Evolutionary conservation across 495 filamentous ascomycete species (phyloP), one percentile per base, ranked within the genome.

Genomic region (Neurospora sp.): DNA sequence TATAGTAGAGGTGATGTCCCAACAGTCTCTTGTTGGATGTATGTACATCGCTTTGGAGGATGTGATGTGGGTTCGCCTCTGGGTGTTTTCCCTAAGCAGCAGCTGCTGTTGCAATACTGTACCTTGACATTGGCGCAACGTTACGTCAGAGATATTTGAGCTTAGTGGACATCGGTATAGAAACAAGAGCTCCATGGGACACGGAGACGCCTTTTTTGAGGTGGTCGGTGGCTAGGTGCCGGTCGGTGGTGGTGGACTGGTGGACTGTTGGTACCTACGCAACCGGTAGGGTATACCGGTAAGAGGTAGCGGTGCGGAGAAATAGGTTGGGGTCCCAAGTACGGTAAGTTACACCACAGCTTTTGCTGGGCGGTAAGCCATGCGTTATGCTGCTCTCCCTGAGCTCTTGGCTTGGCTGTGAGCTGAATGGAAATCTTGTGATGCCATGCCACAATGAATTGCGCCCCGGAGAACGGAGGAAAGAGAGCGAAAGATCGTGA

Each of bases 181-280:
- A 17, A 42, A 42, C 39, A 39, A 24, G 4, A 71, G n/a, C 45
- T 54, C 94, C 75, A 78, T 80, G 13, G 80, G 82, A 85, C 59
- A 76, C 78, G n/a, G 82, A 81, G 2, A 83, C 83, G 4, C 75
- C 48, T 62, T 66, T 31, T 76, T 80, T 37, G 74, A 78, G 21
- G 77, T 77, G 4, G 72, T 76, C 11, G 80, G 81, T 17, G 82
- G 82, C 4, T 81, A 76, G 21, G 81, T 85, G 71, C 75, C 81
- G 13, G 79, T 88, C 76, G 87, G 86, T 34, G 91, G 91, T 73
- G 92, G 90, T 21, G 90, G 90, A 76, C 83, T 83, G 39, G 85
- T 88, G 83, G 81, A 28, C 24, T 28, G 24, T 28, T 28, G 10
- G 48, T 62, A 62, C 48, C 10, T 62, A 62, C 54, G 54, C 34